Evolutionary conservation across 768 basidiomycete species (phyloP).

Genomic region (Hydnomerulius pinastri): DNA sequence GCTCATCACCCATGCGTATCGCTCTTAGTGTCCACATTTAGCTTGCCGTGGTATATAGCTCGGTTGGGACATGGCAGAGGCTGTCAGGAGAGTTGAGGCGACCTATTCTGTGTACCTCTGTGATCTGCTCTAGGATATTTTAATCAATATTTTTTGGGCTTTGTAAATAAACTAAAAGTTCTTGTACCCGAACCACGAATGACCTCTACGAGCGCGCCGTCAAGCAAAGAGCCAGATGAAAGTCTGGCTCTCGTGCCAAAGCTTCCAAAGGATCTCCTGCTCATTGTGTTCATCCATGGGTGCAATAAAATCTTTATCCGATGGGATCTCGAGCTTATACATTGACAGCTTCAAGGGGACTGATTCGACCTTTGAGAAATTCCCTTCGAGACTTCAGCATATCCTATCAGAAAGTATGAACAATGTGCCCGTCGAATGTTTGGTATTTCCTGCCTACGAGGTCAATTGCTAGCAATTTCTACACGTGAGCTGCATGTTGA

Average conservation of each 20-base stretch:
- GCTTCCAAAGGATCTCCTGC: slow-evolving; percentile 46
- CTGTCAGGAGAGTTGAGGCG: too few species aligned
- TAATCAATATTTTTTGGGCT: background rate
- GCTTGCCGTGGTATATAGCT: too few species aligned
- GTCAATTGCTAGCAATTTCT: slow-evolving; percentile 37
- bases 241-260: background rate
- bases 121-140: background rate
- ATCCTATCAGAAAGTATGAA: slow-evolving; percentile 66
- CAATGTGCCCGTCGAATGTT: slow-evolving; percentile 61
- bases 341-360: slow-evolving; percentile 52
- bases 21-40: too few species aligned
- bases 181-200: slow-evolving; percentile 5
- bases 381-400: slow-evolving; percentile 80
- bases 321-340: slow-evolving; percentile 4
- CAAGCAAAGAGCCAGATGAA: slow-evolving; percentile 7
- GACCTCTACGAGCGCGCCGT: slow-evolving; percentile 4
- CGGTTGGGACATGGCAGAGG: too few species aligned
- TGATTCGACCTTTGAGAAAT: slow-evolving; percentile 73
- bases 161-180: background rate
- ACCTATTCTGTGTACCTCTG: background rate
- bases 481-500: slow-evolving; percentile 12
- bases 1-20: too few species aligned
- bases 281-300: slow-evolving; percentile 82
- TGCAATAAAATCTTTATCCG: slow-evolving; percentile 36
- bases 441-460: slow-evolving; percentile 91